Conservation (phyloP, 768 basidiomycete species). For the Lepiota brunneoincarnata region DNA sequence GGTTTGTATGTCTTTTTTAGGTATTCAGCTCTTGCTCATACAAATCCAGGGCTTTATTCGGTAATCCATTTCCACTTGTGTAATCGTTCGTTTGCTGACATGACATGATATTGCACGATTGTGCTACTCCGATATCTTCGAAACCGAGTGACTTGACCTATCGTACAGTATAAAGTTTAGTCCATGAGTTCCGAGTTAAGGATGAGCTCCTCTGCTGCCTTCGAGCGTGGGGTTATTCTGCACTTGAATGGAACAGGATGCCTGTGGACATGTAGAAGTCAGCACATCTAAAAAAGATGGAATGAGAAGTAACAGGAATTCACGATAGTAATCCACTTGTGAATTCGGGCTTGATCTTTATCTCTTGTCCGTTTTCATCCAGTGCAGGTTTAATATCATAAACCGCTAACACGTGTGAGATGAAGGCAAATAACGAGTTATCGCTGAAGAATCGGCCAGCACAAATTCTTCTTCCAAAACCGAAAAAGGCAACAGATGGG, state of each 20-base stretch:
- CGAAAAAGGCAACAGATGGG: slow-evolving; percentile 11
- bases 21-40: too few relatives aligned
- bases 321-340: neutral
- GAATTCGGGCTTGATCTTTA: neutral
- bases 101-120: too few relatives aligned
- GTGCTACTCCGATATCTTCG: too few relatives aligned
- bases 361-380: slow-evolving; percentile 5
- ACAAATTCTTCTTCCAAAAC: slow-evolving; percentile 17
- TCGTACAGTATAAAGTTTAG: too few relatives aligned
- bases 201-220: neutral
- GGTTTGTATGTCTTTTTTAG: too few relatives aligned
- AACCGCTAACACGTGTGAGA: slow-evolving; percentile 11
- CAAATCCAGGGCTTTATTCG: too few relatives aligned
- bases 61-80: too few relatives aligned
- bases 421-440: slow-evolving; percentile 10
- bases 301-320: neutral
- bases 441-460: slow-evolving; percentile 17
- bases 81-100: too few relatives aligned
- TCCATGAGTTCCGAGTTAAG: neutral
- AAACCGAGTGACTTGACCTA: too few relatives aligned
- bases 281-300: neutral
- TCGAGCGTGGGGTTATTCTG: neutral
- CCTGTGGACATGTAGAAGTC: neutral
- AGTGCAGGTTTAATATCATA: slow-evolving; percentile 2
- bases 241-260: neutral